Percentiles rank a stretch among this genome's conserved stretches.
Evolutionary conservation across 2,329 filamentous ascomycete genomes (phyloP).

Genomic region (Pseudogymnoascus pannorum): DNA sequence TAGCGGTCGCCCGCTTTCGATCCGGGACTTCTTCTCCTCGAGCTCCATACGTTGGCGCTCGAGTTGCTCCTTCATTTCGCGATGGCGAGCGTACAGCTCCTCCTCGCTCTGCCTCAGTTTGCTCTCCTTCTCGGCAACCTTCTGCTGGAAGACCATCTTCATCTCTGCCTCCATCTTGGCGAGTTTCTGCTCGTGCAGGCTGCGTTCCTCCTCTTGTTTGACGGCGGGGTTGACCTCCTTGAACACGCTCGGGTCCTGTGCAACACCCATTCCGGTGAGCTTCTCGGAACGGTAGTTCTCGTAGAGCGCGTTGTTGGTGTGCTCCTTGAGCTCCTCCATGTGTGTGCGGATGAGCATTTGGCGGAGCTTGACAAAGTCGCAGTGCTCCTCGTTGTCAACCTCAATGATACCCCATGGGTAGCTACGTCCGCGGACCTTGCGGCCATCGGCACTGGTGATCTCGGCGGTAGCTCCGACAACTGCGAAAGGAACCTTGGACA

Average conservation of each 20-base stretch:
- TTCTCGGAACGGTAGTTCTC: conserved; percentile 99
- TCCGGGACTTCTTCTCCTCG: conserved; percentile 94
- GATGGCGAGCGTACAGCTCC: conserved; percentile 93
- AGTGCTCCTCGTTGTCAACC: conserved; percentile 99
- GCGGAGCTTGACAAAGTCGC: conserved; percentile 98
- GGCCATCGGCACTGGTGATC: conserved; percentile 83
- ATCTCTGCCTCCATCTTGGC: conserved; percentile 99
- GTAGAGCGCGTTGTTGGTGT: conserved; percentile 98
- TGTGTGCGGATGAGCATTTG: conserved; percentile 99
- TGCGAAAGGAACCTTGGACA: conserved; percentile 98
- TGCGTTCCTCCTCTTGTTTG: conserved; percentile 99
- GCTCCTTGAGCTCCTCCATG: conserved; percentile 99
- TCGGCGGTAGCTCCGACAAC: conserved; percentile 96
- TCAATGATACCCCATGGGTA: conserved; percentile 99
- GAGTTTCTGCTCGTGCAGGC: conserved; percentile 97
- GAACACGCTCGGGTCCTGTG: conserved; percentile 98
- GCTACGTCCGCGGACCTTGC: conserved; percentile 88
- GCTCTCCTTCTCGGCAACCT: conserved; percentile 98
- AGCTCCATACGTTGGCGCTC: conserved; percentile 90
- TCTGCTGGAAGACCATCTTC: conserved; percentile 99
- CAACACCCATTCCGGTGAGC: conserved; percentile 96
- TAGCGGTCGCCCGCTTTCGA: conserved; percentile 91
- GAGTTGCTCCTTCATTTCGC: conserved; percentile 99
- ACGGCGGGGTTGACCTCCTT: conserved; percentile 99
- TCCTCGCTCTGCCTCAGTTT: conserved; percentile 99